phyloP scores from a whole-genome alignment of 805 yeast genomes.

The Candida railenensis region DNA sequence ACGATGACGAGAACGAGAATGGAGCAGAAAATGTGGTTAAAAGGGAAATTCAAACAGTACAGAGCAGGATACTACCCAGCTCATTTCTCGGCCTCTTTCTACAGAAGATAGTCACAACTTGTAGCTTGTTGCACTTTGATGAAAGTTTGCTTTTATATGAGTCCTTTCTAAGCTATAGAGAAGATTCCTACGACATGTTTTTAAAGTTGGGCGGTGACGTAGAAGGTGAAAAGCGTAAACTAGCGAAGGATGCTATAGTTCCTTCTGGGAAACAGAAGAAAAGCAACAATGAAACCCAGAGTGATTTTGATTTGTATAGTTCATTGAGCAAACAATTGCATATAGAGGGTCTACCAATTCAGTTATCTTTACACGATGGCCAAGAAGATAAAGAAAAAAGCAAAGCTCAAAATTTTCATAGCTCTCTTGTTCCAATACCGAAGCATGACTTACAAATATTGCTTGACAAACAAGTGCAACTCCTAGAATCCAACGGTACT shows the following conservation, averaged over 20 bases:
- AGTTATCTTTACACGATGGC: constrained; percentile 3
- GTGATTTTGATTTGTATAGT: constrained; percentile 7
- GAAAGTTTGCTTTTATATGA: constrained; percentile 31
- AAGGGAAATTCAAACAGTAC: constrained; percentile 7
- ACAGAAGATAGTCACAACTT: constrained; percentile 29
- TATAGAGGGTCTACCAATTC: constrained; percentile 2
- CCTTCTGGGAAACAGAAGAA: too few species aligned
- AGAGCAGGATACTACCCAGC: constrained; percentile 29
- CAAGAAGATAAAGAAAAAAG: constrained; percentile 8
- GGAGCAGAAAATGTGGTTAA: constrained; percentile 12
- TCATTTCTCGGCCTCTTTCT: constrained; percentile 33
- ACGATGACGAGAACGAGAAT: constrained; percentile 12
- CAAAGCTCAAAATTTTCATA: constrained; percentile 10
- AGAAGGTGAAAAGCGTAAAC: not conserved
- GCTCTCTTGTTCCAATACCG: constrained; percentile 38
- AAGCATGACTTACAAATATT: constrained; percentile 50
- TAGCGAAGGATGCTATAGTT: not conserved
- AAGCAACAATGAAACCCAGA: not conserved
- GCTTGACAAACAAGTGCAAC: constrained; percentile 51
- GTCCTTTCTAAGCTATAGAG: constrained; percentile 35
- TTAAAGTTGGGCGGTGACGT: constrained; percentile 11
- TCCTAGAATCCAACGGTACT: constrained; percentile 52
- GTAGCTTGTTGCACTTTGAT: constrained; percentile 35
- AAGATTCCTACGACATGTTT: constrained; percentile 21
- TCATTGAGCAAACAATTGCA: constrained; percentile 6